Base-by-base conservation (phyloP, 805 yeast genomes). In the Cyberlindnera suaveolens region DNA sequence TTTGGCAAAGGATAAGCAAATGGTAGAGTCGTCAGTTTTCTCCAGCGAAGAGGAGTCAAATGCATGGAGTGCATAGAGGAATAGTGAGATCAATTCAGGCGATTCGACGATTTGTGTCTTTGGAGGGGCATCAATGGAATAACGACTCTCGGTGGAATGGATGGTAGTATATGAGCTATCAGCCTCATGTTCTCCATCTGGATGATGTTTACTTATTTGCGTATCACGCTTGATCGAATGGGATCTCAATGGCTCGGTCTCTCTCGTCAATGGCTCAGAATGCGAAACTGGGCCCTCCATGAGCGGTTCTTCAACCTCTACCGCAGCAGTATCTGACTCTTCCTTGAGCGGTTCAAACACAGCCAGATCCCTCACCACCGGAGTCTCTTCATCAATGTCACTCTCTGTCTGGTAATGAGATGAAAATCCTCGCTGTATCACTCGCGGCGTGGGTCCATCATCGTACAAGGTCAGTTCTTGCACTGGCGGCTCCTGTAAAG, bases 1-100 rank as follows among this genome's bases (percentile, higher is more conserved):
- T 48, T 76, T 77, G 18, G 75, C 74, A 58, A 85, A 85, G 0
- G 89, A 80, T 8, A 85, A 66, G 59, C 95, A 85, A 34, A 85
- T 80, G 0, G 86, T 74, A 6, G 82, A 74, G 57, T 84, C 91
- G 23, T 80, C 76, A 38, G 73, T 74, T 10, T 81, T 70, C 48
- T 83, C 84, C 36, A 84, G 62, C 0, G 85, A 65, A 0, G 73
- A 55, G 0, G 82, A 65, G 50, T 79, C 78, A 54, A 80, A 81
- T 1, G 81, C 63, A 50, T 80, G 85, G 4, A 76, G 59, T 0
- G 85, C 83, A 9, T 70, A 61, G 3, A 80, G 70, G 49, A 80
- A 81, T 18, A 80, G 57, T 13, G 75, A 68, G 5, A 38, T 15
- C 35, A 38, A 20, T 15, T 38, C 40, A 6, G 34, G 20, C 6